Conservation (phyloP, 148 eudicot species). For the Amaranthus hypochondriacus region DNA sequence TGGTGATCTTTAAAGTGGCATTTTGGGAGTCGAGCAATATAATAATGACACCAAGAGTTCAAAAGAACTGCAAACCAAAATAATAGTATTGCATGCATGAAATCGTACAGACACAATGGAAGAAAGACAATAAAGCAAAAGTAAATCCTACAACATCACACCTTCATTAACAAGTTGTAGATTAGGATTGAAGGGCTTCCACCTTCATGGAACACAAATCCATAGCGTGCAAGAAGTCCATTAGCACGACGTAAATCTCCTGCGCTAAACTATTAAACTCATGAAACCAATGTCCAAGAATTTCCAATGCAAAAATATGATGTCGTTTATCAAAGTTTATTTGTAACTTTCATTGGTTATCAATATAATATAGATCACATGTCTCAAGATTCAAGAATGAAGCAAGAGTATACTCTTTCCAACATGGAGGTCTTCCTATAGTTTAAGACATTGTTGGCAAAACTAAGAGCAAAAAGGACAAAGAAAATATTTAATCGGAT, state of each 20-base stretch:
- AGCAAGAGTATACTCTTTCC: not conserved
- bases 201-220: slow-evolving; percentile 45
- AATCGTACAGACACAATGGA: slow-evolving; percentile 7
- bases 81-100: not conserved
- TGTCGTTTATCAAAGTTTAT: not conserved
- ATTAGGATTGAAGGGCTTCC: slow-evolving; percentile 45
- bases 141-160: slow-evolving; percentile 15
- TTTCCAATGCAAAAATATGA: not conserved
- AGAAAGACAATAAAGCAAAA: not conserved
- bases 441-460: not conserved
- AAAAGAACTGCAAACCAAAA: not conserved
- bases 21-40: not conserved
- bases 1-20: not conserved
- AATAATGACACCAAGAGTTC: not conserved
- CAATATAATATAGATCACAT: slow-evolving; percentile 6
- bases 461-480: not conserved
- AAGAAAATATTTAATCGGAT: not conserved
- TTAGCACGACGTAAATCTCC: slow-evolving; percentile 77
- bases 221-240: slow-evolving; percentile 73
- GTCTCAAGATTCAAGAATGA: not conserved
- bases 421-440: not conserved
- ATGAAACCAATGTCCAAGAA: slow-evolving; percentile 11
- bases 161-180: slow-evolving; percentile 73
- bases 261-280: slow-evolving; percentile 41
- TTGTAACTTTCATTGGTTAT: not conserved